A percentile compares a stretch with the other conserved stretches of the same genome.
phyloP scores from a whole-genome alignment of 345 rosid genomes.

The Hibiscus trionum region DNA sequence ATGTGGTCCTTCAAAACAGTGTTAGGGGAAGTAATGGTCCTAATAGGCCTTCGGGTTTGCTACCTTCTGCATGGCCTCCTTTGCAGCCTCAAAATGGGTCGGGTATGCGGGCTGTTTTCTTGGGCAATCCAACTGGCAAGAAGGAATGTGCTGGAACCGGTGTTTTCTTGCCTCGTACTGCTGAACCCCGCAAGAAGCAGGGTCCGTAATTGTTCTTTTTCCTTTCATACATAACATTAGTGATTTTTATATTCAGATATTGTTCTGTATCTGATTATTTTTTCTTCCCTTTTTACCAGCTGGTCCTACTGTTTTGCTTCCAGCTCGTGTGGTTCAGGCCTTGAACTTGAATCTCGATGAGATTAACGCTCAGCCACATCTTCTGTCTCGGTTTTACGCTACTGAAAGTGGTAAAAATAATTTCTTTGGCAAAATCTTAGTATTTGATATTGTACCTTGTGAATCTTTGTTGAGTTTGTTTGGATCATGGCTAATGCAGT shows the following conservation, averaged over 20 bases:
- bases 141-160: conserved; percentile 74
- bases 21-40: not conserved
- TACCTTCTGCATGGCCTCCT: conserved; percentile 58
- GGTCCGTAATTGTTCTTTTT: conserved; percentile 20
- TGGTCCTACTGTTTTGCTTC: conserved; percentile 55
- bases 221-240: not conserved
- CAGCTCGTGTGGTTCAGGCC: conserved; percentile 67
- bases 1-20: conserved; percentile 18
- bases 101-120: conserved; percentile 54
- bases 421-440: not conserved
- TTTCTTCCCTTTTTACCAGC: conserved; percentile 9
- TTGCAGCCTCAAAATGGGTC: conserved; percentile 33
- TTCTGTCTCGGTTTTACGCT: conserved; percentile 24
- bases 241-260: not conserved
- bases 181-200: conserved; percentile 45
- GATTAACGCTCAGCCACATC: conserved; percentile 21
- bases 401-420: conserved; percentile 15
- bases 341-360: conserved; percentile 51
- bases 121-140: conserved; percentile 35
- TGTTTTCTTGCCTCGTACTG: conserved; percentile 70
- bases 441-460: not conserved
- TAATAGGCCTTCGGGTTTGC: conserved; percentile 22
- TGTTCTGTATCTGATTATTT: not conserved
- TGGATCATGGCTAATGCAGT: not conserved
- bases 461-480: not conserved